Percentiles rank a stretch among this genome's conserved stretches.
These are phyloP conservation scores for Trametes meyenii DNA, from an alignment of 768 basidiomycete species.

Conservation along the genomic window DNA sequence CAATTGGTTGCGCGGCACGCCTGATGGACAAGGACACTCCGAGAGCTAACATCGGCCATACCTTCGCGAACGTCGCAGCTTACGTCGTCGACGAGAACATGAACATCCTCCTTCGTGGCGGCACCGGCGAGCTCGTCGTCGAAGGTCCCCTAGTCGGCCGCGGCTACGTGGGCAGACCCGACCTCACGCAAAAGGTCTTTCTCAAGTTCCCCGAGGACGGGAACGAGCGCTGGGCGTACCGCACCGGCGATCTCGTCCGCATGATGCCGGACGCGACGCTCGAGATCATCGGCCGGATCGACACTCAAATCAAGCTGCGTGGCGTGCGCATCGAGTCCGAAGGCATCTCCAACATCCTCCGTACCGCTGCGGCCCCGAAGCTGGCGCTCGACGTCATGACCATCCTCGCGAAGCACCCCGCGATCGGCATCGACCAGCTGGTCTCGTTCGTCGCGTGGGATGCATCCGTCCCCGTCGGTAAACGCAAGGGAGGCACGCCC, in stretches of 20 bases:
- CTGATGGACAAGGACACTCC: slow-evolving; percentile 44
- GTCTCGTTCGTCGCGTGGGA: slow-evolving; percentile 52
- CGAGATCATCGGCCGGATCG: slow-evolving; percentile 53
- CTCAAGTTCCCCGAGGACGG: slow-evolving; percentile 46
- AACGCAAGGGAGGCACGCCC: slow-evolving; percentile 39
- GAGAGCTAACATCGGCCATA: slow-evolving; percentile 47
- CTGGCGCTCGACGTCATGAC: slow-evolving; percentile 43
- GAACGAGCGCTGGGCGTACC: slow-evolving; percentile 43
- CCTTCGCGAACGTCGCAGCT: slow-evolving; percentile 39
- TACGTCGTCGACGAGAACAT: slow-evolving; percentile 48
- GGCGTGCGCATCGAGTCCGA: slow-evolving; percentile 59
- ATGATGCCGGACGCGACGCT: slow-evolving; percentile 53
- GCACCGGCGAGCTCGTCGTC: slow-evolving; percentile 52
- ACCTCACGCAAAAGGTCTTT: slow-evolving; percentile 49
- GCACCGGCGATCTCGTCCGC: slow-evolving; percentile 53
- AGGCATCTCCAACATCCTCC: slow-evolving; percentile 51
- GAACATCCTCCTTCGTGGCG: slow-evolving; percentile 46
- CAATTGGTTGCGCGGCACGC: slow-evolving; percentile 53
- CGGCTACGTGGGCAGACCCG: slow-evolving; percentile 50
- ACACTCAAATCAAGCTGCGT: slow-evolving; percentile 54
- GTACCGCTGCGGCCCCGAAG: slow-evolving; percentile 34
- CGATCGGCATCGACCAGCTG: slow-evolving; percentile 47
- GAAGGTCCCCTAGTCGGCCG: slow-evolving; percentile 52
- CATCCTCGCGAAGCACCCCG: slow-evolving; percentile 46
- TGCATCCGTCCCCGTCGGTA: slow-evolving; percentile 37